These are phyloP conservation scores for Monosporascus sp. DNA, from an alignment of 2,329 filamentous ascomycete species.

Conservation along the genomic window DNA sequence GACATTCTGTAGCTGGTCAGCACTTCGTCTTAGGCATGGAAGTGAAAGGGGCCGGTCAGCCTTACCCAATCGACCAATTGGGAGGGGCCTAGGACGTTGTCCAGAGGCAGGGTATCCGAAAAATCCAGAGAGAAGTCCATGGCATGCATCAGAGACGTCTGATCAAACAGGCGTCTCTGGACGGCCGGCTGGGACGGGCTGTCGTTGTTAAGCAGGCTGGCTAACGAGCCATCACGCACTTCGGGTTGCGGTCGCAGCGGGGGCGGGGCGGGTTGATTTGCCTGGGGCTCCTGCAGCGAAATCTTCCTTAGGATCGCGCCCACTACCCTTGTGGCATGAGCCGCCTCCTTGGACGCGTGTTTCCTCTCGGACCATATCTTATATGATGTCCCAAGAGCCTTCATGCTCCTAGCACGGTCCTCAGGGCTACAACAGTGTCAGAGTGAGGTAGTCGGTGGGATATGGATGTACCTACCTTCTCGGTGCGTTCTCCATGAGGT, in stretches of 20 bases:
- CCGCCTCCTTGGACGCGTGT: slow-evolving; percentile 35
- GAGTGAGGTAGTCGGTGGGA: background rate
- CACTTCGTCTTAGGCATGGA: background rate
- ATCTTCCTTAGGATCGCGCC: slow-evolving; percentile 37
- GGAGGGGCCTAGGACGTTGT: slow-evolving; percentile 30
- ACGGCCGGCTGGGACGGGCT: slow-evolving; percentile 11
- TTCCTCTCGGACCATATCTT: slow-evolving; percentile 38
- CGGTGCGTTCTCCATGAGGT: slow-evolving; percentile 36
- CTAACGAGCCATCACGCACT: slow-evolving; percentile 25
- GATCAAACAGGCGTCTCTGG: background rate
- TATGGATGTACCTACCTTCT: slow-evolving; percentile 27
- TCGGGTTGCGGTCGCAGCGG: slow-evolving; percentile 20
- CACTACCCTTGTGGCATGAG: slow-evolving; percentile 38
- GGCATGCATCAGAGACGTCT: slow-evolving; percentile 10
- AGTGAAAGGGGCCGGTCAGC: background rate
- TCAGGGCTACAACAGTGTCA: slow-evolving; percentile 17
- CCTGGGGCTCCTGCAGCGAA: slow-evolving; percentile 23
- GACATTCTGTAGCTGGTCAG: slow-evolving; percentile 15
- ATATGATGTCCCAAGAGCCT: slow-evolving; percentile 35
- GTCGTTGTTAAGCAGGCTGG: slow-evolving; percentile 28
- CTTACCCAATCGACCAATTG: slow-evolving; percentile 38
- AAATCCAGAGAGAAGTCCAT: slow-evolving; percentile 26
- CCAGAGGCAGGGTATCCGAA: slow-evolving; percentile 30
- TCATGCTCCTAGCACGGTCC: slow-evolving; percentile 30
- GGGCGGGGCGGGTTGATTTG: slow-evolving; percentile 12